A percentile compares a stretch with the other conserved stretches of the same genome.
Evolutionary conservation across 345 rosid species (phyloP).

Genomic region (Capsella bursapastoris): DNA sequence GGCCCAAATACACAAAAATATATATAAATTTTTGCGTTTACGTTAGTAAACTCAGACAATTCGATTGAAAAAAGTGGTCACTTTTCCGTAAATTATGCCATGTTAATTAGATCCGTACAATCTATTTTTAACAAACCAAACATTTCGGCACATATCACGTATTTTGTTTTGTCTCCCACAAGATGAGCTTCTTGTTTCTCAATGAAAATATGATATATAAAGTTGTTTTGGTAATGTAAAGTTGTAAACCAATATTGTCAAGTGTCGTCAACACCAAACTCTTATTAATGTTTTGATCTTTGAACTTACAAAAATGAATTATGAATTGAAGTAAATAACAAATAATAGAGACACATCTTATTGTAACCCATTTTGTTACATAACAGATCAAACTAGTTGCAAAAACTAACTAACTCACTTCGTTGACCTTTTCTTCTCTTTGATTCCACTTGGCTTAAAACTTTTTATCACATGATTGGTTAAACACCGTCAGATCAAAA

Average conservation of each 20-base stretch:
- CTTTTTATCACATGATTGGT: background rate
- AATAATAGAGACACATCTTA: background rate
- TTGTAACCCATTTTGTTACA: background rate
- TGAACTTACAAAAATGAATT: background rate
- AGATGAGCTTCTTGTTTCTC: too few relatives aligned
- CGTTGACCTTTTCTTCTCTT: constrained; percentile 7
- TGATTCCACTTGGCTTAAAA: background rate
- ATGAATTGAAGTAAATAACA: background rate
- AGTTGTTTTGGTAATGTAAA: too few relatives aligned
- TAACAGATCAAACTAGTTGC: background rate
- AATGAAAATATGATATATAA: too few relatives aligned
- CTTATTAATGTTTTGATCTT: background rate
- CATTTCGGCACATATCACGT: background rate
- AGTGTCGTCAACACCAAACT: background rate
- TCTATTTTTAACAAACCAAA: background rate
- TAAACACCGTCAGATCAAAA: constrained; percentile 19
- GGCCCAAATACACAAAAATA: background rate
- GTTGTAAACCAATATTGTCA: background rate
- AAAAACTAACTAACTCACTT: background rate
- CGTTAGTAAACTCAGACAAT: background rate
- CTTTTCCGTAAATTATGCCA: background rate
- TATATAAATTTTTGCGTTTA: background rate
- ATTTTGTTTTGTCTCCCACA: background rate
- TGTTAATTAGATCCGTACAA: background rate
- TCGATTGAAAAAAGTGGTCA: too few relatives aligned